Evolutionary conservation across 108 stramenopile species (phyloP).

Genomic region (Poteriospumella lacustris): DNA sequence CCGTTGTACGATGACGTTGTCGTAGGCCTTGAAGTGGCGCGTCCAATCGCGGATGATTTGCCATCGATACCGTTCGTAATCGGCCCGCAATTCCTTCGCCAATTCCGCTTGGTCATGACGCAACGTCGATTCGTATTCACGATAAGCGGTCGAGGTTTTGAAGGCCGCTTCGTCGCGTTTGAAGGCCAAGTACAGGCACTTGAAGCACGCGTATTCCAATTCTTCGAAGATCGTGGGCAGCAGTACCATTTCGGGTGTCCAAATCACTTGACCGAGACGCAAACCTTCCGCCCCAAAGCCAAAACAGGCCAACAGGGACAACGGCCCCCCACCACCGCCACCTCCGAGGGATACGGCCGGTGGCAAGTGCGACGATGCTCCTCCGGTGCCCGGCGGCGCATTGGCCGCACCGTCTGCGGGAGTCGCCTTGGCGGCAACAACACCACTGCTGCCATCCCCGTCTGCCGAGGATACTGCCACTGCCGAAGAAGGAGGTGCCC

Average conservation of each 20-base stretch:
- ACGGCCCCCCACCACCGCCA: too few species aligned
- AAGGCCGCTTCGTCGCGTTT: background rate
- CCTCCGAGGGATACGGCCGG: too few species aligned
- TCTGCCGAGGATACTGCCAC: too few species aligned
- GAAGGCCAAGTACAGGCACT: background rate
- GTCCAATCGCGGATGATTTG: background rate
- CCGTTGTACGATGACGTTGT: background rate
- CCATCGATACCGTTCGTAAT: background rate
- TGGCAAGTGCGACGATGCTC: too few species aligned
- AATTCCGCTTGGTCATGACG: background rate
- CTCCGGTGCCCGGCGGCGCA: too few species aligned
- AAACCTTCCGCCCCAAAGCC: too few species aligned
- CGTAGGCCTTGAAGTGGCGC: background rate
- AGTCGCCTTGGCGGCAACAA: too few species aligned
- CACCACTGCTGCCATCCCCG: too few species aligned
- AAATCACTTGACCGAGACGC: background rate
- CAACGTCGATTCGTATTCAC: background rate
- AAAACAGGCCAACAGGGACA: too few species aligned
- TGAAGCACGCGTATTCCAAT: background rate
- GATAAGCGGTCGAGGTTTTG: background rate
- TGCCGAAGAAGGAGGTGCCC: too few species aligned
- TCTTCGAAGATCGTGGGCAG: background rate
- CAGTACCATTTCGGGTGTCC: background rate
- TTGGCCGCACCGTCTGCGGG: too few species aligned
- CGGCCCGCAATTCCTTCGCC: background rate